A percentile compares a stretch with the other conserved stretches of the same genome.
phyloP scores from a whole-genome alignment of 1,139 yeast genomes.

The Kurtzmaniella quercitrusa region DNA sequence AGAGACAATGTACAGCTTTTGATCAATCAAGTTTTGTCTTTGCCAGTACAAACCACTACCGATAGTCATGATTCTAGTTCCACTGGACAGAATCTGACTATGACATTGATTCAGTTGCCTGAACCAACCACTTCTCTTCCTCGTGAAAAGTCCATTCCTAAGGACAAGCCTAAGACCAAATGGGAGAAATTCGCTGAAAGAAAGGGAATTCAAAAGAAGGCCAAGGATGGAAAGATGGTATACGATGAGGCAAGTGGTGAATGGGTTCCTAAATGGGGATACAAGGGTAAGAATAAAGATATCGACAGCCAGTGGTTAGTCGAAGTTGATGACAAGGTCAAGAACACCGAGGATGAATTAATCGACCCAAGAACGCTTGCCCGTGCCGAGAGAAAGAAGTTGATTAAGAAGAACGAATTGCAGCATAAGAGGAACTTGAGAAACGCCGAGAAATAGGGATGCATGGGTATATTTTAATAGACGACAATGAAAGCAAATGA shows the following conservation, averaged over 20 bases:
- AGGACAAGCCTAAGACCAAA: slow-evolving; percentile 85
- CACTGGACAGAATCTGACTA: slow-evolving; percentile 65
- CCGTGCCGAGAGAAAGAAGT: slow-evolving; percentile 79
- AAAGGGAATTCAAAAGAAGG: slow-evolving; percentile 91
- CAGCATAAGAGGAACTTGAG: slow-evolving; percentile 82
- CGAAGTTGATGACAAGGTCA: slow-evolving; percentile 77
- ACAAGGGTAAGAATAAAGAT: slow-evolving; percentile 85
- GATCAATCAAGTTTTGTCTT: slow-evolving; percentile 82
- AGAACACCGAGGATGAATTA: slow-evolving; percentile 64
- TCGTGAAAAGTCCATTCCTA: slow-evolving; percentile 93
- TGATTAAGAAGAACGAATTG: slow-evolving; percentile 79
- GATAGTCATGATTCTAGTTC: slow-evolving; percentile 59
- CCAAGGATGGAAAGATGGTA: slow-evolving; percentile 85
- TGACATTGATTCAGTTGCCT: slow-evolving; percentile 83
- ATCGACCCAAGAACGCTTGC: slow-evolving; percentile 81
- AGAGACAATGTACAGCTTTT: slow-evolving; percentile 92
- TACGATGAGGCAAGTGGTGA: slow-evolving; percentile 86
- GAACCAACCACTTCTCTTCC: slow-evolving; percentile 82
- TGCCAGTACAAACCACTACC: slow-evolving; percentile 83
- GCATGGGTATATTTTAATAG: background rate
- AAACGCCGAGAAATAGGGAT: slow-evolving; percentile 16
- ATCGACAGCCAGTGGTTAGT: slow-evolving; percentile 93
- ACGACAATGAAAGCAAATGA: background rate
- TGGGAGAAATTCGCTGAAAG: slow-evolving; percentile 97
- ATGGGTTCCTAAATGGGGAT: slow-evolving; percentile 99